Base-by-base conservation (phyloP, 225 moss, liverwort and hornwort genomes). In the Ulota crispa region DNA sequence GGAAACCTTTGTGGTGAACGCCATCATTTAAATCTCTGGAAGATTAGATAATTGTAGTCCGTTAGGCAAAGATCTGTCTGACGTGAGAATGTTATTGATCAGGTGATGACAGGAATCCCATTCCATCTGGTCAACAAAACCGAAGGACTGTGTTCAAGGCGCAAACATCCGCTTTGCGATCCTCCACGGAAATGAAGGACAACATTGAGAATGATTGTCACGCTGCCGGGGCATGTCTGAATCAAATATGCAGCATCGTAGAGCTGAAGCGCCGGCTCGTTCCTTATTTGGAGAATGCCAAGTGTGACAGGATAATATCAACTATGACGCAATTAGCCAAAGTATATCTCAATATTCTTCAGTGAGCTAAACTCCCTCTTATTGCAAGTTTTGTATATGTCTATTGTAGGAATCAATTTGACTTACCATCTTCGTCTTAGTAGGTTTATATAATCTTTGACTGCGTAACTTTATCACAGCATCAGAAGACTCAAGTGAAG, bases 281-380 rank as follows among this genome's bases (percentile, higher is more conserved):
- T 84, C 86, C 89, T 13, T 89, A 93, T 72, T 84, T 93, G 73
- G 80, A 71, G 76, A 79, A 83, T 34, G 37, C 32, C 42, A 91
- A 90, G 67, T 83, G 89, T 56, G 89, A 93, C 70, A 90, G 88
- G 86, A 84, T 94, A 64, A 82, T 93, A 23, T 78, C 81, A 61
- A 86, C 86, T 61, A 92, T 94, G 78, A 88, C 81, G 6, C 91
- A 92, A 68, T 80, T 94, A 74, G 87, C 91, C 24, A 93, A 93
- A 93, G 94, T 89, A 64, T 72, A 37, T 55, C 4, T 84, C 43
- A 6, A n/a, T 28, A n/a, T 56, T 56, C 32, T 64, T 4, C 15
- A 23, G 16, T 50, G 71, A 45, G 62, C 43, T 80, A 42, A 53
- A 32, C 41, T 36, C 36, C 80, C 43, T 76, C 27, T 9, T 41